These are phyloP conservation scores for Ilex aquifolium DNA, from an alignment of 257 asterid species.

Conservation along the genomic window DNA sequence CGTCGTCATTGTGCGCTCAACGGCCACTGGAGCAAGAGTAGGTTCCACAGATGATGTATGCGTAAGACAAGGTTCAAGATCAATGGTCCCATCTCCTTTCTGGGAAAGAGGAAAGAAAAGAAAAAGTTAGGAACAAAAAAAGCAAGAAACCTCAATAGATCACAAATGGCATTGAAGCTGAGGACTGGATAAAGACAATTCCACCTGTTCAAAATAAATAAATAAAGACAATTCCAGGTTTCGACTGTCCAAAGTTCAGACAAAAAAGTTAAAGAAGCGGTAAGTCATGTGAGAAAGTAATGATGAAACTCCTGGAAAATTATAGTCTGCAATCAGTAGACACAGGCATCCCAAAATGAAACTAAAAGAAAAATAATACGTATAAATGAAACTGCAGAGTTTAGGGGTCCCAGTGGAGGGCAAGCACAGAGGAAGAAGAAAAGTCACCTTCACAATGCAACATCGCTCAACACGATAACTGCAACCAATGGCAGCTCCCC, in stretches of 20 bases:
- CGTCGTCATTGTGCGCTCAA: conserved; percentile 96
- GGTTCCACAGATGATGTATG: conserved; percentile 97
- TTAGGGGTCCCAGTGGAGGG: too few relatives aligned
- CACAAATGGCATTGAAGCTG: neutral
- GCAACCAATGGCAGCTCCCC: conserved; percentile 96
- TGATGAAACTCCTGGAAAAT: neutral
- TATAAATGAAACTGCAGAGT: too few relatives aligned
- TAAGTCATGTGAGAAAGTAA: neutral
- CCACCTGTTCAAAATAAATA: neutral
- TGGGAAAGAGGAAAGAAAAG: conserved; percentile 22
- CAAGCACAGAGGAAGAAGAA: conserved; percentile 2
- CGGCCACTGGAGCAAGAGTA: conserved; percentile 96
- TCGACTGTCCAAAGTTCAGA: neutral
- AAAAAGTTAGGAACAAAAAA: conserved; percentile 7
- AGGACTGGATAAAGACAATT: neutral
- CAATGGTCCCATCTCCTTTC: conserved; percentile 89
- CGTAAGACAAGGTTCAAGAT: conserved; percentile 87
- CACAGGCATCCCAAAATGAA: too few relatives aligned
- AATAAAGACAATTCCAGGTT: neutral
- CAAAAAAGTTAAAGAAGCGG: neutral
- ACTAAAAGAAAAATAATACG: too few relatives aligned
- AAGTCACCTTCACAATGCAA: conserved; percentile 70
- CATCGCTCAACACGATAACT: conserved; percentile 91
- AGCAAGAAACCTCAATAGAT: neutral
- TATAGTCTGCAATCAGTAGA: neutral